Evolutionary conservation across 129 eudicot species (phyloP).

Genomic region (Tanacetum coccineum): DNA sequence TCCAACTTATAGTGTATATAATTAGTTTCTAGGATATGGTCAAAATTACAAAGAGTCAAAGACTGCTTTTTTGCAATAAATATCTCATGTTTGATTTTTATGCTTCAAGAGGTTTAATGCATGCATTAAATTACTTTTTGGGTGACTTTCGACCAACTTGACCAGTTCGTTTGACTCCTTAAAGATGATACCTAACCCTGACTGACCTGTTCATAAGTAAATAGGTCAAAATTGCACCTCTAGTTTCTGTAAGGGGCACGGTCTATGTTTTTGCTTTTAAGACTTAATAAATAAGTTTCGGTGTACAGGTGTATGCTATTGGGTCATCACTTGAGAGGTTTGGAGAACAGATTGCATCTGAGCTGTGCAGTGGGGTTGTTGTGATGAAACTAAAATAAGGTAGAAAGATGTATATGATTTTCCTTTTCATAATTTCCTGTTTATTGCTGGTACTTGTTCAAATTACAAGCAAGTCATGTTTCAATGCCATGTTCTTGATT

Average conservation of each 20-base stretch:
- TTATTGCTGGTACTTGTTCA: conserved; percentile 20
- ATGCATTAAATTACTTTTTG: not conserved
- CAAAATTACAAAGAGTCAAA: too few relatives aligned
- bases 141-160: not conserved
- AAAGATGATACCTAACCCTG: not conserved
- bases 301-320: conserved; percentile 77
- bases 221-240: not conserved
- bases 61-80: too few relatives aligned
- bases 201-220: not conserved
- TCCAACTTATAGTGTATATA: too few relatives aligned
- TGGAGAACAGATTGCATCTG: conserved; percentile 86
- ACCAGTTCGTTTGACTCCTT: not conserved
- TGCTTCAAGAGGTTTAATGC: not conserved
- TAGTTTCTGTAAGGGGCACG: not conserved
- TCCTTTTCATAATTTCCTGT: conserved; percentile 14
- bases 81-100: too few relatives aligned
- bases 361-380: conserved; percentile 85
- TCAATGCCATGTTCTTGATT: conserved; percentile 33
- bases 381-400: conserved; percentile 29
- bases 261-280: not conserved
- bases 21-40: too few relatives aligned
- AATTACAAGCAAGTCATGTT: conserved; percentile 27
- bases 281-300: not conserved
- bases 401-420: conserved; percentile 54
- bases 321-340: conserved; percentile 89